Evolutionary conservation across 352 stramenopile genomes (phyloP), one percentile per base, ranked within the genome.

Genomic region (Peronospora tabacina): DNA sequence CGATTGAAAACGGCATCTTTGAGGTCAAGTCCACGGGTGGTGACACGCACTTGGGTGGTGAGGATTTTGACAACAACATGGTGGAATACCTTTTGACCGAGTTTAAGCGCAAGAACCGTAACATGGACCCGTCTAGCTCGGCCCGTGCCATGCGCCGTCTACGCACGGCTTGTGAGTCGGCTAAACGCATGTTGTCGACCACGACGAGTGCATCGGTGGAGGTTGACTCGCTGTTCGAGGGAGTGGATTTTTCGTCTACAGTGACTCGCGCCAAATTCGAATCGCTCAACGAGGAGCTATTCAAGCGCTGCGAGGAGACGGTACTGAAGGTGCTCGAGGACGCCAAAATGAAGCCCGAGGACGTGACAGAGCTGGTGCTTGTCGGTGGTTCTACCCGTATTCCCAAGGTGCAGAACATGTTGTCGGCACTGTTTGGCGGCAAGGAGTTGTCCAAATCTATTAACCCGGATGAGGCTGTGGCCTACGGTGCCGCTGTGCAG

Each of bases 1-100:
- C 79, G 20, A 98, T 98, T 58, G 92, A 98, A 59, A 93, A 98
- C 55, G 94, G 94, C 45, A 98, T 98, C 72, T 98, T 98, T 60
- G 94, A 98, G 68, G 94, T 98, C 49, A 97, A 97, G 79, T 85
- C 93, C 16, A 98, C 94, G 34, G 88, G 82, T 45, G 94, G 94
- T 63, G 94, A 98, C 68, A 98, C 90, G 13, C 89, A 97, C 68
- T 64, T 97, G 22, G 90, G 90, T 55, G 90, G 90, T 63, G 89
- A 96, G 61, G 90, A 97, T 72, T 97, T 98, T 52, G 94, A 98
- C 72, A 95, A 96, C 65, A 85, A 87, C 59, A 89, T 98, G 68
- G 92, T 98, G 16, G 91, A 98, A 55, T 80, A 96, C 82, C 87
- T 97, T 52, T 63, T 96, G 11, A 70, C 86, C 29, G 92, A 98